Evolutionary conservation across 148 eudicot genomes (phyloP).

Genomic region (Dysphania ambrosioides): DNA sequence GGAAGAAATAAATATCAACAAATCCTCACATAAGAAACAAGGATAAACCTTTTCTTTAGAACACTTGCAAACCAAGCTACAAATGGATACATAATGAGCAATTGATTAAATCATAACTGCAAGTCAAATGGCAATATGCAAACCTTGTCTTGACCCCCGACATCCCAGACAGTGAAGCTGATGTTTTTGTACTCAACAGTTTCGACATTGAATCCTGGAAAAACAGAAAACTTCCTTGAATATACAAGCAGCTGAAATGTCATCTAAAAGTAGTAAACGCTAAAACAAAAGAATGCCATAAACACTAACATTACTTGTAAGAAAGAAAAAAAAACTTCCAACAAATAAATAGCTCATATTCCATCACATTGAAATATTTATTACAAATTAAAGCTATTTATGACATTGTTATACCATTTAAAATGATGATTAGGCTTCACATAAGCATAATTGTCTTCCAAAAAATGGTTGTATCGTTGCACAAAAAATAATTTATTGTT

Average conservation of each 20-base stretch:
- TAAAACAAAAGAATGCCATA: not conserved
- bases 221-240: conserved; percentile 6
- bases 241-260: conserved; percentile 1
- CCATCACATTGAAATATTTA: not conserved
- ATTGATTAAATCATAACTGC: not conserved
- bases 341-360: too few species aligned
- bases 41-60: not conserved
- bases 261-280: not conserved
- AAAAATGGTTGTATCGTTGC: too few species aligned
- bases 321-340: too few species aligned
- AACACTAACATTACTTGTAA: not conserved
- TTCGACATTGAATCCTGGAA: conserved; percentile 60
- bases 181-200: conserved; percentile 73
- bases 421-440: not conserved
- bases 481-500: too few species aligned
- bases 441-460: not conserved
- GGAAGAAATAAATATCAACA: not conserved
- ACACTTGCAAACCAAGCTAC: not conserved
- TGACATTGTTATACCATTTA: not conserved
- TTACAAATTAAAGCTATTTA: not conserved
- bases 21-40: not conserved
- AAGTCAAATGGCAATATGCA: not conserved
- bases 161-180: conserved; percentile 82
- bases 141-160: conserved; percentile 78
- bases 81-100: not conserved